Evolutionary conservation across 331 rosid species (phyloP).

Genomic region (Quercus phellos): DNA sequence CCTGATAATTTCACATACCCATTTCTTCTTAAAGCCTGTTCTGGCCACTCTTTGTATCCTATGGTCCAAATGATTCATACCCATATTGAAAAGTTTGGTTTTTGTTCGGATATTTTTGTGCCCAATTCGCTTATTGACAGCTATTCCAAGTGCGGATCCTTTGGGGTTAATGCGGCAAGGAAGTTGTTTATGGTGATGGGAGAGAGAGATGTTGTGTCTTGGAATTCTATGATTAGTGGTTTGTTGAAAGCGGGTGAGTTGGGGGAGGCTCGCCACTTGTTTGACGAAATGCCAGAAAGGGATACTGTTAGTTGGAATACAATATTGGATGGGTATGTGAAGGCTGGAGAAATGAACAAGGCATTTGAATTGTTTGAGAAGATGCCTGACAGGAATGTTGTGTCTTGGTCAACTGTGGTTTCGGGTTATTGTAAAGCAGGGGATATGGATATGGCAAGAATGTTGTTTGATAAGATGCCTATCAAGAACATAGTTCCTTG

Average conservation of each 20-base stretch:
- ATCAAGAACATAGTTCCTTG: constrained; percentile 61
- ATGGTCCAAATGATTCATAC: constrained; percentile 56
- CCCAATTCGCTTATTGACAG: constrained; percentile 68
- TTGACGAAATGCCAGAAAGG: constrained; percentile 65
- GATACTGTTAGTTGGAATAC: constrained; percentile 82
- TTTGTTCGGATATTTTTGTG: constrained; percentile 54
- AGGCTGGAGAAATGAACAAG: constrained; percentile 53
- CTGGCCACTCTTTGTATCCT: constrained; percentile 31
- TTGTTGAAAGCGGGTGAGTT: constrained; percentile 40
- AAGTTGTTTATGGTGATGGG: constrained; percentile 46
- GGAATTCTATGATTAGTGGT: constrained; percentile 72
- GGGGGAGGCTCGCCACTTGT: constrained; percentile 46
- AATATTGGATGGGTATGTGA: constrained; percentile 55
- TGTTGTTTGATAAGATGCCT: constrained; percentile 69
- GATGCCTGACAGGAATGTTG: constrained; percentile 61
- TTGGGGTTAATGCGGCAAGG: constrained; percentile 44
- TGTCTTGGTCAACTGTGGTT: constrained; percentile 75
- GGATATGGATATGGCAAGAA: constrained; percentile 68
- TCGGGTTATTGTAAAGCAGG: constrained; percentile 60
- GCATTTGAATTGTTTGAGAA: constrained; percentile 53
- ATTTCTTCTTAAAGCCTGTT: constrained; percentile 49
- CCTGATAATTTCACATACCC: constrained; percentile 68
- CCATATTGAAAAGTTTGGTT: constrained; percentile 58
- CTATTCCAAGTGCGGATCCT: constrained; percentile 52
- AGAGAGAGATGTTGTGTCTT: constrained; percentile 56